A percentile compares a stretch with the other conserved stretches of the same genome.
These are phyloP conservation scores for Rheum nobile DNA, from an alignment of 148 eudicot genomes.

Conservation along the genomic window DNA sequence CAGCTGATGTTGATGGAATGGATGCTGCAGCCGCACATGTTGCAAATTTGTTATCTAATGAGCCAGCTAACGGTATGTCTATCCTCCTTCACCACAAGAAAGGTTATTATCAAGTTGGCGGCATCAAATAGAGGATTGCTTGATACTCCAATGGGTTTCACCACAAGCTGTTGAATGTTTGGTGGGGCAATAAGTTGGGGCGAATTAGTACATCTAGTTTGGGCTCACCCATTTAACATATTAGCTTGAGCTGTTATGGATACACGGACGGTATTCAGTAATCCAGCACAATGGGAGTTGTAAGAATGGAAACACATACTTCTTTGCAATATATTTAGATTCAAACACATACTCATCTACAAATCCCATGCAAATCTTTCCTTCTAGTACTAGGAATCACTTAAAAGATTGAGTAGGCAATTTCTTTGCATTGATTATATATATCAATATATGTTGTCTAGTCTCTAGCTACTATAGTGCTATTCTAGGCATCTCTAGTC, in stretches of 20 bases:
- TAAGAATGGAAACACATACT: not conserved
- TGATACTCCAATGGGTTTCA: too few relatives aligned
- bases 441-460: not conserved
- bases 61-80: slow-evolving; percentile 76
- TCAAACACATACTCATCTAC: not conserved
- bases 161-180: too few relatives aligned
- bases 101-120: not conserved
- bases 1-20: slow-evolving; percentile 72
- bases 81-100: slow-evolving; percentile 6
- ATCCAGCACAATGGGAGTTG: not conserved
- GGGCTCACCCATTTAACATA: too few relatives aligned
- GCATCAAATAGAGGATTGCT: not conserved
- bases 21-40: slow-evolving; percentile 93
- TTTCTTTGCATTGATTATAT: not conserved
- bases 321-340: not conserved
- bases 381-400: not conserved
- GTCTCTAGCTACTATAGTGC: too few relatives aligned
- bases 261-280: too few relatives aligned
- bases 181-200: too few relatives aligned
- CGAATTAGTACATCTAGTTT: too few relatives aligned
- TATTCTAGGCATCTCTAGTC: too few relatives aligned
- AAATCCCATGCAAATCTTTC: too few relatives aligned
- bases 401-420: too few relatives aligned
- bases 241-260: too few relatives aligned
- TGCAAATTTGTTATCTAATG: slow-evolving; percentile 85